Base-by-base conservation (phyloP, 768 basidiomycete species). In the Polyporus arcularius region DNA sequence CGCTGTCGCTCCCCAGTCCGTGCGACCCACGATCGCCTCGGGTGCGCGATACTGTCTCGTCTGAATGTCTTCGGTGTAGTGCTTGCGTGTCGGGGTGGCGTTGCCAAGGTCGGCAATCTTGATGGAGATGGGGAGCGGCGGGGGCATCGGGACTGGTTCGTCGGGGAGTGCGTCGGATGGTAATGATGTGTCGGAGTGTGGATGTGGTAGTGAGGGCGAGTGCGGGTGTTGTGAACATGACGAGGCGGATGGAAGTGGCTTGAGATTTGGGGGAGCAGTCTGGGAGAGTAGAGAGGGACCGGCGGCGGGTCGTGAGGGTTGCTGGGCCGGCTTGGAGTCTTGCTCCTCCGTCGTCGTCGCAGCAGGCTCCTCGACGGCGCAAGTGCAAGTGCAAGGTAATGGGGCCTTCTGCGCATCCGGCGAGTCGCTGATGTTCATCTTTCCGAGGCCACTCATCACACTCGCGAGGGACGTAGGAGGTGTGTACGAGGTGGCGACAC, bases 101-200 rank as follows among this genome's bases (percentile, higher is more conserved):
- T 97, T 97, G 28, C 94, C 94, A 46, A 97, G 78, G 76, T 97
- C 94, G 32, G 94, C 94, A 63, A 97, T 95, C 80, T 97, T 96
- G 70, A 97, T 83, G 18, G 84, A 87, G 65, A 97, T 86, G 3
- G 84, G 83, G 16, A 79, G 81, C 43, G 66, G 57, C 0, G 62
- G 54, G 9, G 61, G 55, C 3, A 59, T 2, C n/a, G 62, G 49
- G 8, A 32, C 38, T 15, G 26, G 38, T 56, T 48, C 54, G 31
- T 38, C 14, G 32, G 55, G 55, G 35, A 42, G 28, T 15, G 43
- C 43, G 40, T 58, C n/a, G 4, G 53, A 39, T 28, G 46, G 60
- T 14, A 58, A 53, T 16, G 15, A 32, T 9, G 51, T 9, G 30
- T 51, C 16, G 18, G 28, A 9, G 18, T 50, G 47, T 16, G 65